These are phyloP conservation scores for Metschnikowia anglica DNA, from an alignment of 805 yeast genomes.

Conservation along the genomic window DNA sequence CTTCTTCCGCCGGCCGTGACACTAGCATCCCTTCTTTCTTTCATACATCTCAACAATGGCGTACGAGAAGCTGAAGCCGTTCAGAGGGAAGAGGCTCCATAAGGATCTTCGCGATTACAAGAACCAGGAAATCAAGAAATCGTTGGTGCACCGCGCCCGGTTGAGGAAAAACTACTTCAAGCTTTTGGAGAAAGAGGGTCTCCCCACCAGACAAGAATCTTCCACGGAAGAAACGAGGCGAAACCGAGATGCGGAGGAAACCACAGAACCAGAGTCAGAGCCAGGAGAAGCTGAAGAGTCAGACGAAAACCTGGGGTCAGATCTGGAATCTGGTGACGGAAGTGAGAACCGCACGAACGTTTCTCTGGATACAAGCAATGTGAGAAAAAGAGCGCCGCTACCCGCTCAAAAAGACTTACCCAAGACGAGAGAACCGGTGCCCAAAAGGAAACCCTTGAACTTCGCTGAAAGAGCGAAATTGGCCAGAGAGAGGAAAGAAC, in stretches of 20 bases:
- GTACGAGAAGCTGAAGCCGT: slow-evolving; percentile 24
- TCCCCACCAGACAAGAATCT: slow-evolving; percentile 28
- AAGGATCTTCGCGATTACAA: slow-evolving; percentile 41
- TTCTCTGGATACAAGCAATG: slow-evolving; percentile 24
- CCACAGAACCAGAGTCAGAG: not conserved
- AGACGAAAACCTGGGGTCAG: slow-evolving; percentile 3
- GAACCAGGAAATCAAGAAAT: slow-evolving; percentile 68
- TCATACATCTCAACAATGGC: slow-evolving; percentile 1
- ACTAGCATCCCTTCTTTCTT: not conserved
- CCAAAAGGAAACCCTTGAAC: slow-evolving; percentile 29
- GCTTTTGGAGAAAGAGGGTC: slow-evolving; percentile 70
- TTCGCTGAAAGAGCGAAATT: slow-evolving; percentile 47
- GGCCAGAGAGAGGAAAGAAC: slow-evolving; percentile 48
- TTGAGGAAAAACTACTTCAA: slow-evolving; percentile 80
- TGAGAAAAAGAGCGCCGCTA: slow-evolving; percentile 9
- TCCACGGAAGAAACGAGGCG: not conserved
- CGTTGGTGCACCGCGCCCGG: slow-evolving; percentile 76
- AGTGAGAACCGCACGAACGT: not conserved
- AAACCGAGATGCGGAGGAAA: not conserved
- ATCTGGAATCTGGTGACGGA: not conserved
- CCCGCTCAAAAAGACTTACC: slow-evolving; percentile 12
- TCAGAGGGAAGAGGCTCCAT: slow-evolving; percentile 28
- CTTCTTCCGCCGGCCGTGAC: too few relatives aligned
- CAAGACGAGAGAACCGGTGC: slow-evolving; percentile 25
- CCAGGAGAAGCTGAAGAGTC: not conserved